Percentiles rank a stretch among this genome's conserved stretches.
These are phyloP conservation scores for Trametes versicolor DNA, from an alignment of 1,284 basidiomycete genomes.

Conservation along the genomic window DNA sequence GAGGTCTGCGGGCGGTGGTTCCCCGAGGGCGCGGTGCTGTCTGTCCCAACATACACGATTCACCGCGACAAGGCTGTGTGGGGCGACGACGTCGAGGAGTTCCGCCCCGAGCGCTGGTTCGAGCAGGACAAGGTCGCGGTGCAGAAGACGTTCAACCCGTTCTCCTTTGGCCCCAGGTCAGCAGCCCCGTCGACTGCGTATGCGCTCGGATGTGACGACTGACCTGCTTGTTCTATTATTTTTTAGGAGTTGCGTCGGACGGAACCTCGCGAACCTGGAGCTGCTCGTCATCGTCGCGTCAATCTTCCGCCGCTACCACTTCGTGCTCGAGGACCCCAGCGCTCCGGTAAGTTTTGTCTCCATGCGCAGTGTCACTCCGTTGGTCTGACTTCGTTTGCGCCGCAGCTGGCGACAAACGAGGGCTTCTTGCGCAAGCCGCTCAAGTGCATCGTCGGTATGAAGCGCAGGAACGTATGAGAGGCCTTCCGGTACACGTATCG, in stretches of 20 bases:
- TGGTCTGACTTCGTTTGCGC: constrained; percentile 14
- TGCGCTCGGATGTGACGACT: constrained; percentile 3
- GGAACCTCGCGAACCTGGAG: constrained; percentile 81
- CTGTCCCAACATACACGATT: constrained; percentile 82
- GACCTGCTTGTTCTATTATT: constrained; percentile 1
- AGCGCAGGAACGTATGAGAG: constrained; percentile 53
- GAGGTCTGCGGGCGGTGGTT: constrained; percentile 68
- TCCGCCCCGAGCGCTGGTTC: constrained; percentile 85
- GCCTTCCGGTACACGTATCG: neutral
- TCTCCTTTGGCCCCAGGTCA: constrained; percentile 74
- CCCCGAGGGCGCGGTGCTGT: constrained; percentile 76
- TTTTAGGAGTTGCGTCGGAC: constrained; percentile 73
- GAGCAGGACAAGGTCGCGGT: constrained; percentile 68
- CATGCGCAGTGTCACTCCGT: neutral
- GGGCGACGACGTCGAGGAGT: constrained; percentile 84
- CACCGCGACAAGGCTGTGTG: constrained; percentile 78
- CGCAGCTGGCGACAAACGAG: constrained; percentile 73
- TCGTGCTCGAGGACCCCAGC: constrained; percentile 67
- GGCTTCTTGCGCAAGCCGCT: constrained; percentile 85
- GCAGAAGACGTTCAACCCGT: constrained; percentile 81
- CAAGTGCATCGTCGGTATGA: constrained; percentile 72
- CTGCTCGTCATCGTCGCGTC: constrained; percentile 79
- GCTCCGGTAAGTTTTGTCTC: constrained; percentile 57
- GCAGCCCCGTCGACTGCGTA: constrained; percentile 15
- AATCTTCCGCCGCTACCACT: constrained; percentile 76